Base-by-base conservation (phyloP, 768 basidiomycete genomes). In the Suillus cothurnatus region DNA sequence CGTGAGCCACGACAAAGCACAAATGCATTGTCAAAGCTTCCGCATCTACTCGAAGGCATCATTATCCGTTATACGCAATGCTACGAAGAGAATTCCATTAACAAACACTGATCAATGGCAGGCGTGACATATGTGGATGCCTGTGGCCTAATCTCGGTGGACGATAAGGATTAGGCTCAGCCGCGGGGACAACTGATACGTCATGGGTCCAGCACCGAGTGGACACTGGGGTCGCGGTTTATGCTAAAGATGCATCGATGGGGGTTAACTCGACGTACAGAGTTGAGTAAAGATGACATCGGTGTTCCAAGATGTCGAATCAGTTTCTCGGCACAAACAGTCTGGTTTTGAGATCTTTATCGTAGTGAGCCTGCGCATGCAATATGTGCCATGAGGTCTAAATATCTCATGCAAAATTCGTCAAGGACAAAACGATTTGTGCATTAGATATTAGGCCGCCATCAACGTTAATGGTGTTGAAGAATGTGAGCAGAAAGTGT, bases 11-110 rank as follows among this genome's bases (percentile, higher is more conserved):
- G 26, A 41, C 58, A 59, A 59, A 59, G 58, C 38, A 9, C 19
- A 19, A 41, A 59, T 26, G 57, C 3, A 59, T 28, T 28, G 12
- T 59, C 19, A 59, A 59, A 59, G 58, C 39, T 41, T 59, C 58
- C 19, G 6, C 19, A 41, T 31, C 23, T 19, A 1, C 15, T 41
- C 14, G 19, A 59, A 21, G 38, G 3, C 39, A 28, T 36, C 38
- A 28, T 59, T 38, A 58, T 38, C 17, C 26, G 15, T 23, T 34
- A 21, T 6, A 9, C n/a, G 1, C n/a, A 17, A 38, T 38, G 21
- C 21, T 55, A 19, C 14, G 9, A 58, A 26, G 17, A 17, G 23
- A 36, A 5, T 38, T 32, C 12, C 49, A 26, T 32, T 32, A 55
- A 31, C 31, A 21, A 28, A 17, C 8, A 19, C 17, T 52, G 11